These are phyloP conservation scores for Periconia sp. DNA, from an alignment of 2,329 filamentous ascomycete genomes.

Conservation along the genomic window DNA sequence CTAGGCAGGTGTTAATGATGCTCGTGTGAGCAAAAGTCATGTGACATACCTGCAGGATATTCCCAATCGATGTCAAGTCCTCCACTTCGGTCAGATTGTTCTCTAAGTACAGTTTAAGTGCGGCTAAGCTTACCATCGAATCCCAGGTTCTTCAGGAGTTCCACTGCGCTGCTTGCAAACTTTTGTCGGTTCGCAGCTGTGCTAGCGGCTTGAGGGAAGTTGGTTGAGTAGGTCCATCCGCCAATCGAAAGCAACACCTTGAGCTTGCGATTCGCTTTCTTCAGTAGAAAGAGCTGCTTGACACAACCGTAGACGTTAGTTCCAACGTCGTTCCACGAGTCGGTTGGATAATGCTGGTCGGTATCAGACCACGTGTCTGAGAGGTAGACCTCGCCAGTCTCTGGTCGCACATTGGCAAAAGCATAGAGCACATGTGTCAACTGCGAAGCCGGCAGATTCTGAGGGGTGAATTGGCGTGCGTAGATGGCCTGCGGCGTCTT, in stretches of 20 bases:
- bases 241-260: slow-evolving; percentile 47
- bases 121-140: slow-evolving; percentile 37
- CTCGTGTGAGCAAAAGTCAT: not conserved
- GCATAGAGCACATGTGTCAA: slow-evolving; percentile 48
- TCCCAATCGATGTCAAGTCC: slow-evolving; percentile 48
- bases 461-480: slow-evolving; percentile 44
- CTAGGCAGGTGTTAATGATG: slow-evolving; percentile 1
- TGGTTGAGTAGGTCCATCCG: slow-evolving; percentile 47
- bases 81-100: not conserved
- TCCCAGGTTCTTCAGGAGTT: slow-evolving; percentile 40
- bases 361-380: slow-evolving; percentile 45
- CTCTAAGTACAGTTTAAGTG: too few relatives aligned
- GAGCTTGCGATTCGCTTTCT: slow-evolving; percentile 44
- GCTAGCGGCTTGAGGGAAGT: slow-evolving; percentile 41
- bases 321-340: slow-evolving; percentile 49
- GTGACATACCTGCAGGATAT: slow-evolving; percentile 30
- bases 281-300: slow-evolving; percentile 45
- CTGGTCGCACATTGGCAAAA: slow-evolving; percentile 45
- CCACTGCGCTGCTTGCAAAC: slow-evolving; percentile 43
- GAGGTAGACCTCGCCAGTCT: slow-evolving; percentile 46
- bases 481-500: slow-evolving; percentile 41
- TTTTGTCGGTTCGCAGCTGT: slow-evolving; percentile 34
- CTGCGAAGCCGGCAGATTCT: slow-evolving; percentile 39
- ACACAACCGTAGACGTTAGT: slow-evolving; percentile 46
- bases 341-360: slow-evolving; percentile 45